These are phyloP conservation scores for Ogataea philodendri DNA, from an alignment of 805 yeast genomes.

Conservation along the genomic window DNA sequence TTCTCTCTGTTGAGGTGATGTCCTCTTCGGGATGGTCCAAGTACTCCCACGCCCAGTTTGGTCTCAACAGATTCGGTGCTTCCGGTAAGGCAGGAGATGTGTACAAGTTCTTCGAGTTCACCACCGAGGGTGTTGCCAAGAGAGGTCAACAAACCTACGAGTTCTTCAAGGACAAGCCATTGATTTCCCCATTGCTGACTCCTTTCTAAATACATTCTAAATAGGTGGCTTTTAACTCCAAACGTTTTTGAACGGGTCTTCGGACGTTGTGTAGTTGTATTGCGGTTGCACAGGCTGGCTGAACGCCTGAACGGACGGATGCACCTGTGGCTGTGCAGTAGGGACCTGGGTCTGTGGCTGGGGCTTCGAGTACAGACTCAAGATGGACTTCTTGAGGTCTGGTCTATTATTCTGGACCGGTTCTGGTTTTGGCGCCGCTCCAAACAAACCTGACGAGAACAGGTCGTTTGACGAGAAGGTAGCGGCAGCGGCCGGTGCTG, in stretches of 20 bases:
- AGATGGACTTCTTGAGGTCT: constrained; percentile 86
- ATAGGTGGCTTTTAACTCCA: constrained; percentile 25
- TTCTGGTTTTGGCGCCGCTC: constrained; percentile 4
- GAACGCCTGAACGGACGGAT: constrained; percentile 1
- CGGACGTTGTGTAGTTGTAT: constrained; percentile 16
- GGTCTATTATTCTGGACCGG: constrained; percentile 47
- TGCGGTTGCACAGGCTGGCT: constrained; percentile 6
- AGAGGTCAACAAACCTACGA: constrained; percentile 78
- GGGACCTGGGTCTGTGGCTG: constrained; percentile 16
- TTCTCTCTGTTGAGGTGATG: constrained; percentile 90
- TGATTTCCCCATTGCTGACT: constrained; percentile 72
- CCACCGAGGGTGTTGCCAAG: constrained; percentile 86
- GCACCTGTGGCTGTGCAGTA: constrained; percentile 1
- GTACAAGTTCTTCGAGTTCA: constrained; percentile 84
- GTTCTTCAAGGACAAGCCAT: constrained; percentile 74
- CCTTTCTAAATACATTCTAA: constrained; percentile 48
- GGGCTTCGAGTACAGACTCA: constrained; percentile 78
- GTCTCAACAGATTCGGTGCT: constrained; percentile 94
- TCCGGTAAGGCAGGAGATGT: constrained; percentile 86
- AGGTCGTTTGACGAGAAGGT: constrained; percentile 8
- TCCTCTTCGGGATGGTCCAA: constrained; percentile 89
- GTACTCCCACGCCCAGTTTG: constrained; percentile 95
- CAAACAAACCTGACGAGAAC: constrained; percentile 10
- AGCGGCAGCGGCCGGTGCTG: constrained; percentile 2
- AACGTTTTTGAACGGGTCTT: constrained; percentile 34